Evolutionary conservation across 176 grass and related monocot genomes (phyloP), one percentile per base, ranked within the genome.

Genomic region (Oryza meridionalis): DNA sequence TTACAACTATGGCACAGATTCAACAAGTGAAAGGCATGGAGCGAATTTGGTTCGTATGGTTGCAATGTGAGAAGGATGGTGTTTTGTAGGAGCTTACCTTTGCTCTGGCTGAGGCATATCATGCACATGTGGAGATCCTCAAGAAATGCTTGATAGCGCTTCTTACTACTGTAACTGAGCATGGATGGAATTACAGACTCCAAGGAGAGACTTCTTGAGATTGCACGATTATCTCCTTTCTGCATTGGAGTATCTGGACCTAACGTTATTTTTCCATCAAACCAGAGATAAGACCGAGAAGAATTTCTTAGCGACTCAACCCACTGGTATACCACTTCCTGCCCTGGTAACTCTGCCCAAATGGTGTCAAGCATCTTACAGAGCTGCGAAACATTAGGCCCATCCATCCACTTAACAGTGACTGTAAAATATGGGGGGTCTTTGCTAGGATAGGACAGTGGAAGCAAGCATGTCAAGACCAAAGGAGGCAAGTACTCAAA

Each of bases 261-360:
- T 38, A 92, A 35, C 22, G 45, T 84, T 61, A 89, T 71, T 63
- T 21, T 83, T 7, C n/a, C 26, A 81, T 89, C 80, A 32, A 84
- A 81, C 32, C 79, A 77, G 77, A 90, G 79, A 86, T 81, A 78
- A 43, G 79, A 68, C 11, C 47, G 73, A 59, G 82, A 90, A 38
- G 70, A 90, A 79, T 76, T 72, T 11, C 77, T 46, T 27, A 93
- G 47, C 85, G 88, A 90, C 33, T 93, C 88, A 61, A 90, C 82
- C 85, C 91, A 93, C 5, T 64, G 91, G 50, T 93, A 90, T 21
- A 86, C 74, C 12, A 90, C 66, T 83, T 93, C 91, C n/a, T 88
- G 92, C 17, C 86, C 79, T 31, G 40, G 80, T 38, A 90, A 59
- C 46, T 86, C 92, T 70, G 51, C 73, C 85, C 86, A 93, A 12